Percentiles rank a stretch among this genome's conserved stretches.
These are phyloP conservation scores for Heteromeles arbutifolia DNA, from an alignment of 306 rosid genomes.

Conservation along the genomic window DNA sequence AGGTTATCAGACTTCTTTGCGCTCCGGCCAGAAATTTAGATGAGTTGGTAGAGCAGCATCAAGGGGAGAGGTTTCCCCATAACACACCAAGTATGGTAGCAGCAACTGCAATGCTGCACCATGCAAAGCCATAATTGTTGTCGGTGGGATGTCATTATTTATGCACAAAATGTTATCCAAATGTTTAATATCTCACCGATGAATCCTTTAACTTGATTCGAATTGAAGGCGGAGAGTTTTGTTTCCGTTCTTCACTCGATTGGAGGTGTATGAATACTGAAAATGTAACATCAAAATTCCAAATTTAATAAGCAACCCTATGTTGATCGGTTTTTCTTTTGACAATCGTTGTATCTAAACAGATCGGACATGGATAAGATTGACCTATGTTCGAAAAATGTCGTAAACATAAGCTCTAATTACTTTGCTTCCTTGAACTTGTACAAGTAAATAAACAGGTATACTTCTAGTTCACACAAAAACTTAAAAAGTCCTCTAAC, in stretches of 20 bases:
- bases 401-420: too few species aligned
- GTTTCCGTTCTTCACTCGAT: not conserved
- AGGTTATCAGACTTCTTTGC: constrained; percentile 52
- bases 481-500: too few species aligned
- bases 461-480: too few species aligned
- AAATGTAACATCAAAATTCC: not conserved
- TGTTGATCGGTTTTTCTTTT: not conserved
- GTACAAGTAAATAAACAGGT: too few species aligned
- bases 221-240: not conserved
- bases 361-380: not conserved
- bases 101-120: constrained; percentile 53
- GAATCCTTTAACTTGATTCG: not conserved
- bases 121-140: constrained; percentile 18
- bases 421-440: too few species aligned
- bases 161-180: not conserved
- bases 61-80: constrained; percentile 14
- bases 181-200: not conserved
- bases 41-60: constrained; percentile 15
- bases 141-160: not conserved
- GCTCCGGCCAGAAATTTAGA: constrained; percentile 34
- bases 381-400: not conserved
- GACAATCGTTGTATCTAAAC: not conserved
- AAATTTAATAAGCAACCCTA: not conserved
- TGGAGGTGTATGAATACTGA: not conserved
- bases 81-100: constrained; percentile 63